Evolutionary conservation across 2,329 filamentous ascomycete genomes (phyloP), one percentile per base, ranked within the genome.

Genomic region (Aspergillus persii): DNA sequence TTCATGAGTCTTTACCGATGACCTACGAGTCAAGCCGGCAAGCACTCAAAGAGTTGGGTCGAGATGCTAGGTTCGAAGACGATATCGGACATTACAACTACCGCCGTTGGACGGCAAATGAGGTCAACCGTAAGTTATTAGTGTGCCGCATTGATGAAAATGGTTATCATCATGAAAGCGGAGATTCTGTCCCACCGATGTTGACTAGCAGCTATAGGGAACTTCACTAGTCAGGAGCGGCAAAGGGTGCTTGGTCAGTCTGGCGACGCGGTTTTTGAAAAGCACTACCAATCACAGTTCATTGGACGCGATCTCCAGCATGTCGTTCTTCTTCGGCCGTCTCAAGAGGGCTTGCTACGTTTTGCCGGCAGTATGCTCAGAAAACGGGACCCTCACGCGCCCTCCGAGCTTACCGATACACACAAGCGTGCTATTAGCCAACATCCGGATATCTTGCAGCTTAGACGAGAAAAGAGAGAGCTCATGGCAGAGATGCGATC

Each of bases 81-180:
- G 54, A 69, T 62, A 66, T 72, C 60, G 55, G 63, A 15, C 53
- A 71, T 66, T 71, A 71, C 46, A 70, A 71, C 57, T 72, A 57
- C 51, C 63, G 65, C 33, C 57, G 61, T 33, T 71, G 52, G 68
- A 54, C 65, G 23, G 63, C 60, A 60, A 71, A 72, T 66, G 49
- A 71, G 67, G 66, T 68, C 12, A 71, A 72, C 56, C 36, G 60
- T 71, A 62, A 27, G 60, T 70, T 26, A 47, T 50, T 51, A 23
- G 18, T 23, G 18, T 2, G 18, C 18, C 18, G 18, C 18, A 23
- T 23, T 23, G 18, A 23, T 23, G 18, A 2, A 23, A 23, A 23
- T 23, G 18, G 18, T 23, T 23, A 23, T 23, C 18, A 23, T 23
- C 18, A 23, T 23, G 18, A 23, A 23, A 23, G 18, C 18, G 18